These are phyloP conservation scores for Sparassis latifolia DNA, from an alignment of 1,284 basidiomycete species.

Conservation along the genomic window DNA sequence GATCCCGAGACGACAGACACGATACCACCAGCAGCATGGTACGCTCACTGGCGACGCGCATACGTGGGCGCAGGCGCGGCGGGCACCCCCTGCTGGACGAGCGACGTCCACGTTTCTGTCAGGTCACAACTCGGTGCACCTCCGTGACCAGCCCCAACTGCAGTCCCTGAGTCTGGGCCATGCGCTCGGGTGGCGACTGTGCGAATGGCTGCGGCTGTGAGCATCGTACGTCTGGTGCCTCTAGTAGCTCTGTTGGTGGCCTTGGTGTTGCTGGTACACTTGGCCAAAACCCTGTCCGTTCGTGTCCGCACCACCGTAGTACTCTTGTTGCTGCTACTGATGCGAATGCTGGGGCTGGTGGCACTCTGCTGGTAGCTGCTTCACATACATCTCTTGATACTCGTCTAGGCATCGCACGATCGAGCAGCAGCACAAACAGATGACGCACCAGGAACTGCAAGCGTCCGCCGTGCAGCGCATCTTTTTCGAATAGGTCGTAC, in stretches of 20 bases:
- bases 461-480: slow-evolving; percentile 52
- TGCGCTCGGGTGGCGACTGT: not conserved
- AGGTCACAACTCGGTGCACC: slow-evolving; percentile 19
- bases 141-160: slow-evolving; percentile 4
- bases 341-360: not conserved
- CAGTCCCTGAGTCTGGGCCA: not conserved
- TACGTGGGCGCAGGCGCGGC: slow-evolving; percentile 4
- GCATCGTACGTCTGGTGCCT: not conserved
- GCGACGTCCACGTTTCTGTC: slow-evolving; percentile 29
- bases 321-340: not conserved
- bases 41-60: not conserved
- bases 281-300: not conserved
- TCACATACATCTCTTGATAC: no score
- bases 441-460: slow-evolving; percentile 56
- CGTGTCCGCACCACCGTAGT: not conserved
- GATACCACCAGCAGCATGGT: no score
- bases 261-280: not conserved
- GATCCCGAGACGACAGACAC: no score
- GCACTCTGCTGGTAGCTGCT: no score
- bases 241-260: not conserved
- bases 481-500: slow-evolving; percentile 54
- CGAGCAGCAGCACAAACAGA: not conserved
- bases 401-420: no score
- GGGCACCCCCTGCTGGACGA: slow-evolving; percentile 28
- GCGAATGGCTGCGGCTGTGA: not conserved